Conservation (phyloP, 2,329 filamentous ascomycete species). For the Ceratocystis ficicola region DNA sequence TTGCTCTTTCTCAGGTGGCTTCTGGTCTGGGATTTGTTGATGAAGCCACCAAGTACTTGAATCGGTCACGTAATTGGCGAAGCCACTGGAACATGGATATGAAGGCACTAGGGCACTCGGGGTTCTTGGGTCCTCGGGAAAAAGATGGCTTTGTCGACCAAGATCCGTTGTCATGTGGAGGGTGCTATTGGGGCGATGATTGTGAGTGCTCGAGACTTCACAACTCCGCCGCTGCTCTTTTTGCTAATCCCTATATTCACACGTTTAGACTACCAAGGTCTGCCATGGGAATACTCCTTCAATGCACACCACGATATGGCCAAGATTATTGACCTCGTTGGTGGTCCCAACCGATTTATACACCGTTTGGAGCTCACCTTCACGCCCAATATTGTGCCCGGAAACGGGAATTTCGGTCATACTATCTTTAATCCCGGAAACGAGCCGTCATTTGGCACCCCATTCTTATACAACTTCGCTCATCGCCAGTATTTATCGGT, state of each 20-base stretch:
- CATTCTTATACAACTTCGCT: conserved; percentile 58
- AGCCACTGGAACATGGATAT: conserved; percentile 57
- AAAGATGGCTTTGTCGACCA: conserved; percentile 41
- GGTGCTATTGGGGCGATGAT: conserved; percentile 53
- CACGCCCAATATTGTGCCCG: conserved; percentile 34
- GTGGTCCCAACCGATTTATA: conserved; percentile 44
- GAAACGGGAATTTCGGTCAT: conserved; percentile 36
- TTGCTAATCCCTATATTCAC: neutral
- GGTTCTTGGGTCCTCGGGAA: conserved; percentile 53
- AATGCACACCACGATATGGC: conserved; percentile 58
- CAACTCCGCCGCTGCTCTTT: neutral
- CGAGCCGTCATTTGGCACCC: conserved; percentile 54
- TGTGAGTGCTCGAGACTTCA: conserved; percentile 28
- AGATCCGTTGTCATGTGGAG: conserved; percentile 47
- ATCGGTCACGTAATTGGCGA: conserved; percentile 54
- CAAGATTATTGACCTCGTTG: conserved; percentile 41
- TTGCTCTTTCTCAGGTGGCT: conserved; percentile 53
- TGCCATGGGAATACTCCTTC: conserved; percentile 55
- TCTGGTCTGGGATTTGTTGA: conserved; percentile 39
- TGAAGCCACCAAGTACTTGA: conserved; percentile 47
- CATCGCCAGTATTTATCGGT: conserved; percentile 51
- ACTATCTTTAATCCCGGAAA: conserved; percentile 57
- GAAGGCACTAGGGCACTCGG: conserved; percentile 46
- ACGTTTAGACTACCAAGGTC: conserved; percentile 41
- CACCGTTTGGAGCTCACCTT: conserved; percentile 51